Conservation (phyloP, 1,139 yeast genomes). For the Zhuliangozyma parablackwelliae region DNA sequence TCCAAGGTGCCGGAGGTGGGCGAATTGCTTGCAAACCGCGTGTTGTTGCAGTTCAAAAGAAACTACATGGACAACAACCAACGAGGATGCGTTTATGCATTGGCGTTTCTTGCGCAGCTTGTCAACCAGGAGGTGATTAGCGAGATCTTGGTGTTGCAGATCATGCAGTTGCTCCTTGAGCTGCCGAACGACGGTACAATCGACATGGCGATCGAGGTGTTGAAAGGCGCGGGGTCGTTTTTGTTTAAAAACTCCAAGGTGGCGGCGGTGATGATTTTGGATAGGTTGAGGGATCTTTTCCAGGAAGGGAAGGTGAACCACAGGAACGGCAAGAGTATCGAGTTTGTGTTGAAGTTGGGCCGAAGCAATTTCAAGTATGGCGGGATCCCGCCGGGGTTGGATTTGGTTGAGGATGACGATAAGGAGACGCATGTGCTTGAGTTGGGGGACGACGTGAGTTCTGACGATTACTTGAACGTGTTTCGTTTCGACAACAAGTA, state of each 20-base stretch:
- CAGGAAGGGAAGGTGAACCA: slow-evolving; percentile 48
- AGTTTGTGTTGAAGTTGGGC: slow-evolving; percentile 48
- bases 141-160: slow-evolving; percentile 61
- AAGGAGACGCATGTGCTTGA: slow-evolving; percentile 55
- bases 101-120: slow-evolving; percentile 56
- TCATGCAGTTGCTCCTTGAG: slow-evolving; percentile 53
- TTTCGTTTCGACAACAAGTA: slow-evolving; percentile 53
- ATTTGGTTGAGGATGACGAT: slow-evolving; percentile 65
- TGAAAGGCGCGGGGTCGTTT: slow-evolving; percentile 21
- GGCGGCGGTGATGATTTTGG: slow-evolving; percentile 50
- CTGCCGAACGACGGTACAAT: slow-evolving; percentile 47
- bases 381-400: slow-evolving; percentile 38
- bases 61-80: slow-evolving; percentile 49
- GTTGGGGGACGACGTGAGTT: slow-evolving; percentile 41
- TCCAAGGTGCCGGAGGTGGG: slow-evolving; percentile 72
- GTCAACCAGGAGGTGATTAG: slow-evolving; percentile 63
- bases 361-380: slow-evolving; percentile 43
- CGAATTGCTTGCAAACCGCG: slow-evolving; percentile 47
- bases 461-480: slow-evolving; percentile 46
- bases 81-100: slow-evolving; percentile 35
- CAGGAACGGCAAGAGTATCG: slow-evolving; percentile 47
- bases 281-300: slow-evolving; percentile 54
- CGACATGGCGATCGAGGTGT: slow-evolving; percentile 20
- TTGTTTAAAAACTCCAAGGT: slow-evolving; percentile 18
- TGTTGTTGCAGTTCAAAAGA: slow-evolving; percentile 57